Conservation (phyloP, 2,329 filamentous ascomycete species). For the Arachnomyces sp. region DNA sequence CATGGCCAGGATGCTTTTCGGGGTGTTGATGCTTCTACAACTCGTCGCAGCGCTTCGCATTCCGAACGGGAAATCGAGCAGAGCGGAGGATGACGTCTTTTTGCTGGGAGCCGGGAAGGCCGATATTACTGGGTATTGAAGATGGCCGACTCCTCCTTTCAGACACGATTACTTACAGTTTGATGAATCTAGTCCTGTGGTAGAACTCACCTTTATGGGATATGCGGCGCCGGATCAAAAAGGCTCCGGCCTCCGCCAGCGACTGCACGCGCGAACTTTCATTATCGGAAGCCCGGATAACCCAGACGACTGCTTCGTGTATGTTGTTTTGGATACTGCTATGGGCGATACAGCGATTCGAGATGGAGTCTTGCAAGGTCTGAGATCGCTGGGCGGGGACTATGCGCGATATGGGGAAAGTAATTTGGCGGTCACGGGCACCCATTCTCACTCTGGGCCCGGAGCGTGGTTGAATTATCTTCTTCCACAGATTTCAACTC, state of each 20-base stretch:
- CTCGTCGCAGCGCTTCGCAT: conserved; percentile 18
- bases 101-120: conserved; percentile 63
- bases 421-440: conserved; percentile 85
- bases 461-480: conserved; percentile 94
- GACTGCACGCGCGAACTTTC: conserved; percentile 82
- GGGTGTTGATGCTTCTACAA: conserved; percentile 25
- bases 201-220: conserved; percentile 85
- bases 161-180: neutral
- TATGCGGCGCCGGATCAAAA: conserved; percentile 81
- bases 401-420: conserved; percentile 69
- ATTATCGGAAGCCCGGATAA: conserved; percentile 65
- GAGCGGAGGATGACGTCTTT: conserved; percentile 38
- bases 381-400: conserved; percentile 60
- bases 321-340: conserved; percentile 78
- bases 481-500: conserved; percentile 79
- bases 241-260: conserved; percentile 76
- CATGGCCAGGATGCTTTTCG: conserved; percentile 19
- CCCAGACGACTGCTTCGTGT: conserved; percentile 68
- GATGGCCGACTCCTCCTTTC: conserved; percentile 1
- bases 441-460: conserved; percentile 85
- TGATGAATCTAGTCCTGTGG: conserved; percentile 57
- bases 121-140: conserved; percentile 60
- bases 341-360: conserved; percentile 84
- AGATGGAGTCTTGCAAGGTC: conserved; percentile 73
- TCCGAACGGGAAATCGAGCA: conserved; percentile 15